Conservation (phyloP, 768 basidiomycete species). For the Auricularia cornea region DNA sequence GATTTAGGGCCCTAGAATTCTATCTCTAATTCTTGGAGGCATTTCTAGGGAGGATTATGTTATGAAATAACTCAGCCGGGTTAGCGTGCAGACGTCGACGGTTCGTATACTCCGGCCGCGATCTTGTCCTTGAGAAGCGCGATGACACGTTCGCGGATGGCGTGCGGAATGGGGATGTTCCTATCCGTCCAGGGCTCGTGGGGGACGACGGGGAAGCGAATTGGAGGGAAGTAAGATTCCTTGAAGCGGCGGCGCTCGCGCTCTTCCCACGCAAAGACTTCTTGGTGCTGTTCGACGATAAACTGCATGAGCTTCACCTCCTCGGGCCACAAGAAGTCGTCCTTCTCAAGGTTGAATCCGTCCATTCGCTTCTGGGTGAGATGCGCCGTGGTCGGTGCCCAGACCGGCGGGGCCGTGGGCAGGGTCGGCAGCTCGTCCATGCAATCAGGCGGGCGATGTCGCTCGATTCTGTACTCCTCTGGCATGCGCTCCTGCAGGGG, state of each 20-base stretch:
- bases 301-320: slow-evolving; percentile 15
- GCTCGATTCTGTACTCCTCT: not conserved
- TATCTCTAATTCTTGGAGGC: too few species aligned
- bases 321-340: slow-evolving; percentile 24
- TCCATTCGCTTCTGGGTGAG: slow-evolving; percentile 13
- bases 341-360: slow-evolving; percentile 6
- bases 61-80: too few species aligned
- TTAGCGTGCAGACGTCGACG: slow-evolving; percentile 27
- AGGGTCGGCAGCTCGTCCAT: not conserved
- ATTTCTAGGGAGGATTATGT: too few species aligned
- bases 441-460: not conserved
- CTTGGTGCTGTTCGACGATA: not conserved
- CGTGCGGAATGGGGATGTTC: not conserved
- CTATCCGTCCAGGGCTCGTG: slow-evolving; percentile 1
- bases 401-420: not conserved
- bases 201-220: not conserved
- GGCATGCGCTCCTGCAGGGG: not conserved
- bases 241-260: slow-evolving; percentile 26
- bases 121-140: slow-evolving; percentile 28
- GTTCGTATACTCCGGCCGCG: slow-evolving; percentile 32
- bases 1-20: too few species aligned
- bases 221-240: slow-evolving; percentile 2
- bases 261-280: slow-evolving; percentile 33
- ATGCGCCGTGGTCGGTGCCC: not conserved
- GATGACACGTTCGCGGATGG: slow-evolving; percentile 8